Conservation (phyloP, 2,329 filamentous ascomycete species). For the Lachnellula hyalina region DNA sequence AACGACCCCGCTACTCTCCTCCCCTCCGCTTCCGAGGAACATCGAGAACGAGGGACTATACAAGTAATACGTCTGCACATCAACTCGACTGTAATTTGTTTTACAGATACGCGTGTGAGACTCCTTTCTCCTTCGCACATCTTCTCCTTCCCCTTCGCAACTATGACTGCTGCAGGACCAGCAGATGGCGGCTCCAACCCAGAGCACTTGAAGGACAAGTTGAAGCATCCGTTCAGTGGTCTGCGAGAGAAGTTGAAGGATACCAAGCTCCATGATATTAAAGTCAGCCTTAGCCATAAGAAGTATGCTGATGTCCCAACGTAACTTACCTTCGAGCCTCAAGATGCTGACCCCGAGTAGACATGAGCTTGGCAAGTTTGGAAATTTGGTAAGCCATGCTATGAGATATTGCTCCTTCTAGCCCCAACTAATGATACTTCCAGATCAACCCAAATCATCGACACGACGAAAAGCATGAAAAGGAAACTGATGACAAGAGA, state of each 20-base stretch:
- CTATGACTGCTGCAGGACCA: constrained; percentile 24
- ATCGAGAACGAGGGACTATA: no score
- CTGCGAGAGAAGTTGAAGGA: constrained; percentile 48
- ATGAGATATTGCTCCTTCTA: neutral
- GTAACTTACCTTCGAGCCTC: neutral
- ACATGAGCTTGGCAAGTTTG: constrained; percentile 57
- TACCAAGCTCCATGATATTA: constrained; percentile 51
- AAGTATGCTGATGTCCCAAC: constrained; percentile 41
- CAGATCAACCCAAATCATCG: constrained; percentile 79
- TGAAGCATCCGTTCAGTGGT: constrained; percentile 44
- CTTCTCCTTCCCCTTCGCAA: neutral
- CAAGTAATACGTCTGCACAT: neutral
- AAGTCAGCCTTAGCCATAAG: constrained; percentile 51
- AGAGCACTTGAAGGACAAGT: constrained; percentile 34
- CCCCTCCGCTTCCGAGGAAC: no score
- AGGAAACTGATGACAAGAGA: constrained; percentile 76
- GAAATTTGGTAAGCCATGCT: constrained; percentile 47
- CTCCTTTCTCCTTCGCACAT: neutral
- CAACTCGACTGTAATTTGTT: neutral
- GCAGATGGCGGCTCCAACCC: constrained; percentile 26
- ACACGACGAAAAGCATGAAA: constrained; percentile 89
- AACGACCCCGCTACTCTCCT: neutral
- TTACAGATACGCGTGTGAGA: neutral
- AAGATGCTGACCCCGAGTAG: constrained; percentile 27
- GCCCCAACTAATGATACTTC: neutral